These are phyloP conservation scores for Forsythia viridissima DNA, from an alignment of 257 asterid species.

Conservation along the genomic window DNA sequence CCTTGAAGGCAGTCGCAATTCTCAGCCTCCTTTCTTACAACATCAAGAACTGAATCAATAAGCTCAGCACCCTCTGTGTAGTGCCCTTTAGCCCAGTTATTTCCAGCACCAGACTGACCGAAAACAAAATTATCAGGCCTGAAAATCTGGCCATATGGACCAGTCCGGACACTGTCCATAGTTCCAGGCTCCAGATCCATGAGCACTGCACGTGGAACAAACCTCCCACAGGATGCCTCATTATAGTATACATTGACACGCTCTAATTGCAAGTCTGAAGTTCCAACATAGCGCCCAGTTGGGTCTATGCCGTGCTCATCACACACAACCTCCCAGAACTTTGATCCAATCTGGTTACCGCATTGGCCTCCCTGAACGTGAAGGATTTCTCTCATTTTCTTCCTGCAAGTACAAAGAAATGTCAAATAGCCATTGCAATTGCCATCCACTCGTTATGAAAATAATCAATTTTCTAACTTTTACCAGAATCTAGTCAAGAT, in stretches of 20 bases:
- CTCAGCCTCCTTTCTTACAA: slow-evolving; percentile 20
- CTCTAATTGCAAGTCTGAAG: slow-evolving; percentile 12
- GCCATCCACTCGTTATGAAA: not conserved
- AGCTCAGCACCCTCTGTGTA: slow-evolving; percentile 8
- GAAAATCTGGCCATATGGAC: slow-evolving; percentile 9
- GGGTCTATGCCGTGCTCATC: slow-evolving; percentile 16
- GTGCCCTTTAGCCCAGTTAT: slow-evolving; percentile 8
- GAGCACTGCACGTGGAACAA: slow-evolving; percentile 20
- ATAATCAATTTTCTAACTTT: not conserved
- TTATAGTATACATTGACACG: slow-evolving; percentile 16
- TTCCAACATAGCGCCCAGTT: slow-evolving; percentile 15
- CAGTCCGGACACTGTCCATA: slow-evolving; percentile 17
- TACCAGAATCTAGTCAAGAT: not conserved
- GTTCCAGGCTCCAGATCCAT: slow-evolving; percentile 21
- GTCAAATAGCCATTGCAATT: not conserved
- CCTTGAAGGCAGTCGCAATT: slow-evolving; percentile 16
- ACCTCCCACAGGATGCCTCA: slow-evolving; percentile 14
- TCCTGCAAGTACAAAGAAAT: not conserved
- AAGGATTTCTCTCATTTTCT: slow-evolving; percentile 18
- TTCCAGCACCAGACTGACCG: slow-evolving; percentile 7
- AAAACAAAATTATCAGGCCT: slow-evolving; percentile 7
- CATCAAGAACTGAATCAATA: slow-evolving; percentile 4
- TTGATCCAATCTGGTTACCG: slow-evolving; percentile 17
- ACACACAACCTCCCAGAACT: slow-evolving; percentile 12
- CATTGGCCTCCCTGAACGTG: slow-evolving; percentile 16